Evolutionary conservation across 2,329 filamentous ascomycete species (phyloP), one percentile per base, ranked within the genome.

Genomic region (Orbilia oligospora): DNA sequence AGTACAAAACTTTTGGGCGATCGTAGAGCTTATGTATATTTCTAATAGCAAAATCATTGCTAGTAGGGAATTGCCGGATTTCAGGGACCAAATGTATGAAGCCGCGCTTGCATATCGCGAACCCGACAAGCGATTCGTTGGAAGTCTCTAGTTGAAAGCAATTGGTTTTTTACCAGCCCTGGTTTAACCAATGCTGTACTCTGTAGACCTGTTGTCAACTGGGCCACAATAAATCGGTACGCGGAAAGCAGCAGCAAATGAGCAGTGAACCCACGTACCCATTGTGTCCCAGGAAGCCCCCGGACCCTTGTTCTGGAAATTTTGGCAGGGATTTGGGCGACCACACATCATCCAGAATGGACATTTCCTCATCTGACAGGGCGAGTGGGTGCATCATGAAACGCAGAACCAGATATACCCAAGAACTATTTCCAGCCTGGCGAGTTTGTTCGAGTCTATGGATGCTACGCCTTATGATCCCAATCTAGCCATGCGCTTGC

Each of bases 61-160:
- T 30, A 71, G 53, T 41, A 61, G 49, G 51, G 49, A 44, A 61
- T 56, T 22, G 20, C 38, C 55, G 30, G 46, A 64, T 9, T 27
- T 66, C 68, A 72, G 75, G 68, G 68, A 72, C 22, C 6, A 49
- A 8, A 68, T 69, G 68, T 72, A 78, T 71, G 68, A 72, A 72
- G 75, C 75, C 75, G 68, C 75, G 75, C 68, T 68, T 78, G 75
- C 75, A 78, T 72, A 63, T 36, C 68, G 55, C 55, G 63, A 77
- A 58, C 63, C 30, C 33, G 68, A 64, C 53, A 68, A 72, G 46
- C 75, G 75, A 78, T 78, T 78, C 75, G 75, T 72, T 49, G 38
- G 27, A 68, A 48, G 58, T 33, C 18, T 36, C 16, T 22, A 24
- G 33, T 36, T 67, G 53, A 64, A 51, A 41, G 46, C 33, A n/a